phyloP scores from a whole-genome alignment of 2,329 filamentous ascomycete genomes.

The Westerdykella sp. region DNA sequence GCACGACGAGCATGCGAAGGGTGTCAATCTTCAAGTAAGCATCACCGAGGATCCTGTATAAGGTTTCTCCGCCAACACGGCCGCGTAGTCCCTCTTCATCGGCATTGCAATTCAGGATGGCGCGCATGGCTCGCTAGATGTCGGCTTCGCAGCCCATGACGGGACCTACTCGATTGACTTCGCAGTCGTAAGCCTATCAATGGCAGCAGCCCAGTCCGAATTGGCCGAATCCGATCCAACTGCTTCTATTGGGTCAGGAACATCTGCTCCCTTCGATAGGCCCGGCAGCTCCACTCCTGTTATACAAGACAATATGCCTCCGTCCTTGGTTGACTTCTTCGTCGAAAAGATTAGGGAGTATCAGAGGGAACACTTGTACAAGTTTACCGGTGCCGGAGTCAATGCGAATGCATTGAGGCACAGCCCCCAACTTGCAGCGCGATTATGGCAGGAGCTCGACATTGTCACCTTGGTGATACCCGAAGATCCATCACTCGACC shows the following conservation, averaged over 20 bases:
- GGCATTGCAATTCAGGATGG: slow-evolving; percentile 55
- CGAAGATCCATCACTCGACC: slow-evolving; percentile 5
- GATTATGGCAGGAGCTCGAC: slow-evolving; percentile 70
- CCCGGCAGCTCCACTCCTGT: slow-evolving; percentile 1
- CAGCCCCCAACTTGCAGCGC: slow-evolving; percentile 61
- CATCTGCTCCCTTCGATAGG: no score
- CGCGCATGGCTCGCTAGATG: slow-evolving; percentile 47
- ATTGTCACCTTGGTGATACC: slow-evolving; percentile 63
- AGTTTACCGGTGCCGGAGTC: slow-evolving; percentile 69
- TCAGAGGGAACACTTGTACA: slow-evolving; percentile 60
- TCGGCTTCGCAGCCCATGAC: slow-evolving; percentile 62
- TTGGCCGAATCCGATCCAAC: not conserved
- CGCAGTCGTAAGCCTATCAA: slow-evolving; percentile 39
- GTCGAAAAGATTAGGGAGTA: slow-evolving; percentile 54
- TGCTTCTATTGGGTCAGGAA: not conserved
- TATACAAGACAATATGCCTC: slow-evolving; percentile 11
- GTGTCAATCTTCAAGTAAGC: slow-evolving; percentile 15
- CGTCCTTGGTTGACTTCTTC: slow-evolving; percentile 54
- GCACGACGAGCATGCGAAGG: slow-evolving; percentile 8
- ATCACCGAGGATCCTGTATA: not conserved
- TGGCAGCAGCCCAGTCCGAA: not conserved
- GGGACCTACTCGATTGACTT: slow-evolving; percentile 70
- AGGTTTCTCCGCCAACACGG: not conserved
- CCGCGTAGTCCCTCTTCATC: slow-evolving; percentile 45
- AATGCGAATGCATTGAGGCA: slow-evolving; percentile 53